Percentiles rank a stretch among this genome's conserved stretches.
Evolutionary conservation across 176 grass and related monocot species (phyloP).

Genomic region (Musa itinerans): DNA sequence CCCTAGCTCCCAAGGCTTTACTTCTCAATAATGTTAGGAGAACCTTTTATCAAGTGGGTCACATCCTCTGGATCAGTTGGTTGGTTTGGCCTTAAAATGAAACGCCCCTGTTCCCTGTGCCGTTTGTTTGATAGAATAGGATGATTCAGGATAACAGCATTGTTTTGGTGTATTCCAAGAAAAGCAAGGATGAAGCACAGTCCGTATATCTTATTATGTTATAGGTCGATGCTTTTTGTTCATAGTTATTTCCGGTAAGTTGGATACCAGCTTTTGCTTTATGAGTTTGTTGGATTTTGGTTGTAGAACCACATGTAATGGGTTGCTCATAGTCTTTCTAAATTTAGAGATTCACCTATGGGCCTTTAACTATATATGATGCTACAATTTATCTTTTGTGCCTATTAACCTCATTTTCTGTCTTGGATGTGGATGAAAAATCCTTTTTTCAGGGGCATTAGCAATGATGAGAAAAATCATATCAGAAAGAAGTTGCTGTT

Average conservation of each 20-base stretch:
- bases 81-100: background rate
- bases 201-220: background rate
- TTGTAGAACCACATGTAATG: too few species aligned
- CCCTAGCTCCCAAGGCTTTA: background rate
- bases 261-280: background rate
- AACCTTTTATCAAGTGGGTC: background rate
- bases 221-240: background rate
- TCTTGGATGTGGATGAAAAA: background rate
- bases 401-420: background rate
- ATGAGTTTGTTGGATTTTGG: too few species aligned
- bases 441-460: slow-evolving; percentile 65
- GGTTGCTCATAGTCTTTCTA: too few species aligned
- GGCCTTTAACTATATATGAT: background rate
- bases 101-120: background rate
- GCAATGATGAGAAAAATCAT: slow-evolving; percentile 89
- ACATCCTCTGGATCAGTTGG: background rate
- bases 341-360: background rate
- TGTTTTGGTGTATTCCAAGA: too few species aligned
- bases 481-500: slow-evolving; percentile 79
- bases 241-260: background rate
- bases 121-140: background rate
- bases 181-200: too few species aligned
- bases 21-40: background rate
- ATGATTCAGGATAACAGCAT: too few species aligned
- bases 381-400: background rate